Base-by-base conservation (phyloP, 2,329 filamentous ascomycete genomes). In the Rutstroemia sp. region DNA sequence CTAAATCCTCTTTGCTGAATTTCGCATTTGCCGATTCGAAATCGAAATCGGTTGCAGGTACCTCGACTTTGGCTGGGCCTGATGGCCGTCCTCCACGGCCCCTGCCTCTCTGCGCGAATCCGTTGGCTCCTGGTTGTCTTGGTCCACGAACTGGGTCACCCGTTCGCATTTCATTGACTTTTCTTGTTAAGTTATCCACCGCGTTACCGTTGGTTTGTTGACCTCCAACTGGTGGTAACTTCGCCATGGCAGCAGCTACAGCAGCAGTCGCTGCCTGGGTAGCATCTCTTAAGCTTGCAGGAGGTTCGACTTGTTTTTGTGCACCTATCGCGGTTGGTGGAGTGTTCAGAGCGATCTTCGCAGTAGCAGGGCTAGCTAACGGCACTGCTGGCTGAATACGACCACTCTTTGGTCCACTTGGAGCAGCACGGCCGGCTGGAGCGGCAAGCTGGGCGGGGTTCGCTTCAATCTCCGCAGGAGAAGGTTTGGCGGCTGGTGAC, bases 1-100 rank as follows among this genome's bases (percentile, higher is more conserved):
- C 87, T 47, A 88, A 71, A 64, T 92, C 88, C 65, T 90, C 84
- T 74, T 95, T 80, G 75, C 90, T 92, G 76, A 95, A 95, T 71
- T 92, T 94, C 49, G 88, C 88, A 69, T 95, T 95, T 27, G 88
- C 79, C 16, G 81, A 82, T 64, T 87, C 88, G 68, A 99, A 99
- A 68, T 99, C 92, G 66, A 92, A 99, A 69, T 97, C 94, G 1
- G 89, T 85, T 49, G 87, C 82, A 0, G 94, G 94, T 2, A 99
- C 89, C 53, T 96, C 92, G 34, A 97, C 83, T 74, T 90, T 94
- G 64, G 79, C 75, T 49, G 78, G 49, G 57, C 63, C 23, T 71
- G 71, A 38, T 42, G 66, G 65, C 45, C 68, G 74, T 45, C 74
- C 65, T 10, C 74, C 76, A 49, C 78, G 77, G 42, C 78, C 73